A percentile compares a stretch with the other conserved stretches of the same genome.
Conservation (phyloP, 169 alveolate species). For the Plasmodium cynomolgi region DNA sequence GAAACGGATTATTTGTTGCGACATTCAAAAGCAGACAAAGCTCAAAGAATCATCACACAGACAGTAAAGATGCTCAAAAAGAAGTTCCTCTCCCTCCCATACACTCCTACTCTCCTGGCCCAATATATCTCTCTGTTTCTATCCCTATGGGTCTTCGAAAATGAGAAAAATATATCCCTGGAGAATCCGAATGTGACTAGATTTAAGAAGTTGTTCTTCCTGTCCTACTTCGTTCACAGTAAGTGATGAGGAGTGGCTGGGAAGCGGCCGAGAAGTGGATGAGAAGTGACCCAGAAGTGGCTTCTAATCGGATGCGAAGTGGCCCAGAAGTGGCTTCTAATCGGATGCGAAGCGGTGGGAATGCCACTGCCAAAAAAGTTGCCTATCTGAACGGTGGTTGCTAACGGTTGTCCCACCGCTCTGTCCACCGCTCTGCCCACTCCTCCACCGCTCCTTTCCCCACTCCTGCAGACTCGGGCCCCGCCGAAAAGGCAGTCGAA, state of each 20-base stretch:
- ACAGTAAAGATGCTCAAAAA: conserved; percentile 24
- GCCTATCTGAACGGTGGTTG: too few relatives aligned
- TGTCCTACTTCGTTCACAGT: conserved; percentile 47
- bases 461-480: conserved; percentile 11
- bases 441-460: not conserved
- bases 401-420: not conserved
- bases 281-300: too few relatives aligned
- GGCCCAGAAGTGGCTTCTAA: too few relatives aligned
- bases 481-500: conserved; percentile 56
- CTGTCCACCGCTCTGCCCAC: not conserved
- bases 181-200: conserved; percentile 25
- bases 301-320: too few relatives aligned
- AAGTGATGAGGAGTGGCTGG: not conserved
- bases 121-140: conserved; percentile 42
- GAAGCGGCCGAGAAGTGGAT: too few relatives aligned
- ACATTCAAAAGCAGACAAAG: conserved; percentile 2
- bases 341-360: too few relatives aligned
- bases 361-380: too few relatives aligned
- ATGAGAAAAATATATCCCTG: not conserved
- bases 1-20: conserved; percentile 31
- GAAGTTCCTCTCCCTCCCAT: conserved; percentile 23
- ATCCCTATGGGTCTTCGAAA: conserved; percentile 66
- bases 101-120: conserved; percentile 49
- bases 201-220: conserved; percentile 44
- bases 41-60: conserved; percentile 40